Evolutionary conservation across 2,329 filamentous ascomycete species (phyloP).

Genomic region (Tolypocladium album): DNA sequence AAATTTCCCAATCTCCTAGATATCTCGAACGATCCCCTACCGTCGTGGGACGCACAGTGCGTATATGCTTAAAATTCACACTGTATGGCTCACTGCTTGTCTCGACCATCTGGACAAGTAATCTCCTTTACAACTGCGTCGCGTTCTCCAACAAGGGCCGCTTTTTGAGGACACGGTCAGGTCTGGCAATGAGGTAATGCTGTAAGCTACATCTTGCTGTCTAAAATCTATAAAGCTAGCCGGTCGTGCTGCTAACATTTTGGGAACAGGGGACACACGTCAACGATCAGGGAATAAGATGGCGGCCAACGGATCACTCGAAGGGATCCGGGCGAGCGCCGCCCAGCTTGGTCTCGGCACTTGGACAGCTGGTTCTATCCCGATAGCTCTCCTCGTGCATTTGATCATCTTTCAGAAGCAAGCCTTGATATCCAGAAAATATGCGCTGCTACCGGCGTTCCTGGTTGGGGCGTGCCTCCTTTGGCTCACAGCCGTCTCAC

Average conservation of each 20-base stretch:
- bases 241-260: neutral
- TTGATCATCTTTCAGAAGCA: neutral
- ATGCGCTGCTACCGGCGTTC: constrained; percentile 6
- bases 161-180: neutral
- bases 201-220: neutral
- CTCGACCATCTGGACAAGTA: neutral
- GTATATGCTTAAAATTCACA: neutral
- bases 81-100: neutral
- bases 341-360: constrained; percentile 1
- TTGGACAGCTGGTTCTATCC: constrained; percentile 3
- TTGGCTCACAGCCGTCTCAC: constrained; percentile 14
- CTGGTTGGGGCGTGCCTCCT: constrained; percentile 10
- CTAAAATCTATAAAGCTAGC: neutral
- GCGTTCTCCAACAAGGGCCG: neutral
- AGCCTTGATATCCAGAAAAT: neutral
- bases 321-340: neutral
- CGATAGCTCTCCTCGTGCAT: constrained; percentile 3
- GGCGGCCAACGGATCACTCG: constrained; percentile 1
- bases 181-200: neutral
- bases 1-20: too few relatives aligned
- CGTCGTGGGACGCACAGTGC: neutral
- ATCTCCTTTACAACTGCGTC: neutral
- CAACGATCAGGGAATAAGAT: neutral
- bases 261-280: neutral
- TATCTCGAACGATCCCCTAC: neutral